Evolutionary conservation across 805 yeast species (phyloP).

Genomic region (Candida incommunis): DNA sequence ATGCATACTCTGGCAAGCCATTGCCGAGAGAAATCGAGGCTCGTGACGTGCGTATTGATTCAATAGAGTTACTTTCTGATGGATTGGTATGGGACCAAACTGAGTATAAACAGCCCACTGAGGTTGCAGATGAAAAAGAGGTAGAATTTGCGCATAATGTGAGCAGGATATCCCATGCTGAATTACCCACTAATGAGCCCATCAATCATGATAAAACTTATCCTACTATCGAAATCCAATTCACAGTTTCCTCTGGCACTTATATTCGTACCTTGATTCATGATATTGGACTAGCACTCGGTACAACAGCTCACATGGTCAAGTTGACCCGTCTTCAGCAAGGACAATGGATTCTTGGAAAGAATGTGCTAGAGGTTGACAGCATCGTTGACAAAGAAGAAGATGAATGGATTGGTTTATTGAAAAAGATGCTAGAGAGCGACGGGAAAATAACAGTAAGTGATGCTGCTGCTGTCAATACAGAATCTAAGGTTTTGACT

Average conservation of each 20-base stretch:
- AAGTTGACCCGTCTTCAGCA: conserved; percentile 60
- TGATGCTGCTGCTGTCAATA: no score
- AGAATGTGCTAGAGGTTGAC: conserved; percentile 47
- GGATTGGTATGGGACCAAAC: conserved; percentile 40
- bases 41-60: conserved; percentile 50
- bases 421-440: conserved; percentile 29
- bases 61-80: conserved; percentile 38
- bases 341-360: conserved; percentile 69
- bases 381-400: conserved; percentile 52
- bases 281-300: conserved; percentile 73
- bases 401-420: conserved; percentile 50
- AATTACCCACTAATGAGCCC: conserved; percentile 5
- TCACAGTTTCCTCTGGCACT: conserved; percentile 87
- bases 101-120: conserved; percentile 28
- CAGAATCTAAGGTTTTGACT: no score
- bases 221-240: conserved; percentile 47
- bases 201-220: conserved; percentile 2
- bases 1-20: conserved; percentile 78
- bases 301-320: conserved; percentile 80
- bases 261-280: conserved; percentile 82
- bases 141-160: conserved; percentile 30
- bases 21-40: conserved; percentile 73
- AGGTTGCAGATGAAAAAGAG: conserved; percentile 21
- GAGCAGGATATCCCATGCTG: conserved; percentile 11
- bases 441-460: no score